These are phyloP conservation scores for Ichthyophthirius multifiliis DNA, from an alignment of 169 alveolate genomes.

Conservation along the genomic window DNA sequence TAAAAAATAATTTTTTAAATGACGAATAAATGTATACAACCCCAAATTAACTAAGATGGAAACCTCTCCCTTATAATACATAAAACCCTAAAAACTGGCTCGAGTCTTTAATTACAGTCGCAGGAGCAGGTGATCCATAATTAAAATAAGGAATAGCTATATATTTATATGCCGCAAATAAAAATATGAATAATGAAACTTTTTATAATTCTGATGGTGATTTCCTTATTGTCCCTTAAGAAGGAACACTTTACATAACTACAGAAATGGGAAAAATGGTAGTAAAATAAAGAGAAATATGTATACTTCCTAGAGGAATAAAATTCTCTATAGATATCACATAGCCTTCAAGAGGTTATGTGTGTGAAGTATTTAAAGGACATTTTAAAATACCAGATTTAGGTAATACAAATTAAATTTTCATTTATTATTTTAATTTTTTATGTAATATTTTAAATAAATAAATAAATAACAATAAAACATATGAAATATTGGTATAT, in stretches of 20 bases:
- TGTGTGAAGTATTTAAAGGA: constrained; percentile 73
- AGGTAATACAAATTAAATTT: neutral
- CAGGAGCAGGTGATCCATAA: constrained; percentile 75
- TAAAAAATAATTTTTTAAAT: constrained; percentile 22
- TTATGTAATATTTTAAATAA: no score
- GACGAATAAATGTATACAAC: constrained; percentile 45
- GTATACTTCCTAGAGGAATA: constrained; percentile 76
- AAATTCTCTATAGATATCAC: constrained; percentile 56
- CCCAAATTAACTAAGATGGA: constrained; percentile 73
- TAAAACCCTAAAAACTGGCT: constrained; percentile 53
- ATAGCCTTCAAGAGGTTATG: constrained; percentile 65
- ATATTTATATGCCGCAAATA: constrained; percentile 67
- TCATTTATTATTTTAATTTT: neutral
- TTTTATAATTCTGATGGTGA: constrained; percentile 83
- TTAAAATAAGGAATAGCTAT: constrained; percentile 69
- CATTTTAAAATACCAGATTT: constrained; percentile 78
- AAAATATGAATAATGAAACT: constrained; percentile 61
- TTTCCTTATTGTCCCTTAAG: constrained; percentile 73
- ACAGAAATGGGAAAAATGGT: constrained; percentile 69
- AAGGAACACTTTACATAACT: constrained; percentile 54
- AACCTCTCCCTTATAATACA: constrained; percentile 29
- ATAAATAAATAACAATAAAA: no score
- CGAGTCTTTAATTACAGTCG: constrained; percentile 66
- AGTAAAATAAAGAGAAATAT: constrained; percentile 58
- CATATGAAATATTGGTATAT: no score